Base-by-base conservation (phyloP, 345 rosid genomes). In the Pugionium dolabratum region DNA sequence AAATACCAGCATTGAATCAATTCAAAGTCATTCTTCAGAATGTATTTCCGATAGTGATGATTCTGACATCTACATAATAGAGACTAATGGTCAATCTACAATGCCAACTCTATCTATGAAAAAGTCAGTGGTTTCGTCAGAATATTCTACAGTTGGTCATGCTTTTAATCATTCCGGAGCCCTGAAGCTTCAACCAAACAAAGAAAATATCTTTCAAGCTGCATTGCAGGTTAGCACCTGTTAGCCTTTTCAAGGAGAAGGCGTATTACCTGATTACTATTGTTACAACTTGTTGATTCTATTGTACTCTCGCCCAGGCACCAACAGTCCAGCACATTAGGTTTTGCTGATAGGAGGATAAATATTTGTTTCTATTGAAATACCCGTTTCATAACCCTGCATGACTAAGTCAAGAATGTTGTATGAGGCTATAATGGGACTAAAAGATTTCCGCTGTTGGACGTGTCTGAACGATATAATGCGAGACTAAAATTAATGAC, bases 51-150 rank as follows among this genome's bases (percentile, higher is more conserved):
- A 59, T 68, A 68, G 73, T 64, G 97, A 86, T 68, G 96, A 86
- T 65, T 75, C 82, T 70, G 95, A 90, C 78, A 48, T 94, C 60
- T 88, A 81, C 78, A 84, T 94, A 28, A 85, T 90, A 56, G 97
- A 90, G 65, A 84, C 84, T 72, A 80, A 72, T 67, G 81, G 96
- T 72, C 90, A 77, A 76, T 80, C 87, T 68, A 79, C 82, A 4
- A 56, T 36, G 32, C 56, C 80, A 48, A 74, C 76, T 75, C 48
- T 44, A 44, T 69, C 76, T 11, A 70, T 59, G 43, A 71, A 36
- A 43, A 78, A 46, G 65, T 65, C 75, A 6, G 51, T 49, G 34
- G 59, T 54, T 55, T 54, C 80, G 51, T 45, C 74, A 31, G 82
- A 78, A 9, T 66, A 53, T 37, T 47, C 73, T 42, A 40, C 73